Conservation (phyloP, 2,329 filamentous ascomycete species). For the Epichloe amarillans region DNA sequence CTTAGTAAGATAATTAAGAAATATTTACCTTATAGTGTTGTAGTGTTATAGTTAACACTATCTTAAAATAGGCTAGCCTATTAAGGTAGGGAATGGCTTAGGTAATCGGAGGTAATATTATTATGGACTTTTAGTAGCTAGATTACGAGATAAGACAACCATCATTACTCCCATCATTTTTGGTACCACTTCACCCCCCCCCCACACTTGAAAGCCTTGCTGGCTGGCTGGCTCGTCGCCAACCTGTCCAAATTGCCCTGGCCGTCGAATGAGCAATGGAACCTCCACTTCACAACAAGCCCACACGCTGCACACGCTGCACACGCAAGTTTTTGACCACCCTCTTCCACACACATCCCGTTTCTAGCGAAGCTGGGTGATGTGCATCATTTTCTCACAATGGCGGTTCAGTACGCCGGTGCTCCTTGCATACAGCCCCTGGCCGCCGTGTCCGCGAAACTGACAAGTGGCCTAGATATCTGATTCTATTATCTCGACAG, state of each 20-base stretch:
- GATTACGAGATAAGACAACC: too few relatives aligned
- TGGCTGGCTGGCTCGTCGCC: conserved; percentile 11
- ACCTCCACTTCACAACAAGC: conserved; percentile 3
- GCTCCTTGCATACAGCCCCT: conserved; percentile 3
- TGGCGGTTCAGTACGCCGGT: conserved; percentile 31
- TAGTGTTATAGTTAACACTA: too few relatives aligned
- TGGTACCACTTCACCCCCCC: too few relatives aligned
- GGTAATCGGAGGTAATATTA: too few relatives aligned
- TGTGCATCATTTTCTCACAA: conserved; percentile 15
- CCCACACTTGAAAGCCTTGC: too few relatives aligned
- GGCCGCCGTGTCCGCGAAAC: conserved; percentile 4
- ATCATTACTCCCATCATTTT: too few relatives aligned
- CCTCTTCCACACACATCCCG: conserved; percentile 1
- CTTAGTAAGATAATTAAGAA: too few relatives aligned
- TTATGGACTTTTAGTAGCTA: too few relatives aligned
- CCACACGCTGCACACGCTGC: background rate
- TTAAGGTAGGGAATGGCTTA: too few relatives aligned
- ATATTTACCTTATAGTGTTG: too few relatives aligned
- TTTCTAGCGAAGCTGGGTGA: conserved; percentile 9
- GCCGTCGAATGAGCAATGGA: background rate
- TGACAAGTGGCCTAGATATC: conserved; percentile 50
- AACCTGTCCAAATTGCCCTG: conserved; percentile 11
- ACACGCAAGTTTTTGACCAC: background rate
- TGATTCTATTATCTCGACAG: conserved; percentile 94
- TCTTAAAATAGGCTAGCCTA: too few relatives aligned